Evolutionary conservation across 345 rosid genomes (phyloP).

Genomic region (Lagerstroemia speciosa): DNA sequence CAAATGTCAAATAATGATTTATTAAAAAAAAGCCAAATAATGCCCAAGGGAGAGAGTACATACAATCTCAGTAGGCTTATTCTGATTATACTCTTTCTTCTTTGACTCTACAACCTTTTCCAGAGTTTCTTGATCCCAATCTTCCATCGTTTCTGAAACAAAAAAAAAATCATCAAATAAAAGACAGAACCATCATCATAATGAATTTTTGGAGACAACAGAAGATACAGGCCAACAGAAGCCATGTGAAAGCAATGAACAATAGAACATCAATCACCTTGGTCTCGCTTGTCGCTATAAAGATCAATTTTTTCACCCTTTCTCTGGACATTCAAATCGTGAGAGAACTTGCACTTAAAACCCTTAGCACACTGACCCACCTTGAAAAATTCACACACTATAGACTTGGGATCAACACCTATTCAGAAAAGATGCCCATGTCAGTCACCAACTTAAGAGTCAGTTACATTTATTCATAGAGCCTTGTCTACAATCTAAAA

Average conservation of each 20-base stretch:
- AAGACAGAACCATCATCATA: neutral
- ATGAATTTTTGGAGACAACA: neutral
- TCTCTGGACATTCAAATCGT: constrained; percentile 86
- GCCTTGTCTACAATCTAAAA: neutral
- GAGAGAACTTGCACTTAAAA: constrained; percentile 93
- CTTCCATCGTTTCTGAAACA: constrained; percentile 63
- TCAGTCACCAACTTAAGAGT: neutral
- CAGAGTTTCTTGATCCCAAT: constrained; percentile 92
- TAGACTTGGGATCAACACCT: constrained; percentile 99
- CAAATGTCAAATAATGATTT: no score
- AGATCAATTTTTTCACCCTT: constrained; percentile 95
- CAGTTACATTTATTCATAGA: neutral
- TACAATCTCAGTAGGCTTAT: constrained; percentile 92
- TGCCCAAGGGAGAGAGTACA: constrained; percentile 13
- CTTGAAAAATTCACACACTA: constrained; percentile 80
- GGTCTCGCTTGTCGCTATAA: constrained; percentile 80
- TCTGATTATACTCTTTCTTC: constrained; percentile 74
- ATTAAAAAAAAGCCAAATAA: no score
- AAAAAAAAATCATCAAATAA: constrained; percentile 10
- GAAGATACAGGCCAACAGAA: neutral
- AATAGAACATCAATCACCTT: constrained; percentile 32
- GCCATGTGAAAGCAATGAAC: neutral
- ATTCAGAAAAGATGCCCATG: constrained; percentile 9
- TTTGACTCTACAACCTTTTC: constrained; percentile 91
- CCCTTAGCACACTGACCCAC: constrained; percentile 86